A percentile compares a stretch with the other conserved stretches of the same genome.
phyloP scores from a whole-genome alignment of 768 basidiomycete genomes.

The Lyophyllum decastes region DNA sequence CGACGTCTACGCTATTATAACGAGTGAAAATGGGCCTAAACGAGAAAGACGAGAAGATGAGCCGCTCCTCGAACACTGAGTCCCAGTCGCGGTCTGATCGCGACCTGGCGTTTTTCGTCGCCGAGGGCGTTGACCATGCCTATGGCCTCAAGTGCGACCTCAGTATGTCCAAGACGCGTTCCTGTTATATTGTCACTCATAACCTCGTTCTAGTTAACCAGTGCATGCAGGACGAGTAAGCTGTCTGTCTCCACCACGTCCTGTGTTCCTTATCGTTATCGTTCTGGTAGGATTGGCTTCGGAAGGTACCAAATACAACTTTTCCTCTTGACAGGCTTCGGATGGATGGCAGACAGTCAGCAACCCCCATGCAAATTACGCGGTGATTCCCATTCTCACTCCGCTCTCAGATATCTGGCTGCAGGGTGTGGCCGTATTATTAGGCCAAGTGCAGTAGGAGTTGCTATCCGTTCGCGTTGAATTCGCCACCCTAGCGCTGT shows the following conservation, averaged over 20 bases:
- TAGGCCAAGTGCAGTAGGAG: conserved; percentile 44
- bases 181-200: neutral
- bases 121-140: conserved; percentile 16
- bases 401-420: conserved; percentile 40
- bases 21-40: neutral
- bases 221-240: conserved; percentile 47
- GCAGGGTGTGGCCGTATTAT: conserved; percentile 47
- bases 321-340: conserved; percentile 46
- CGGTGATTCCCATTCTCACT: neutral
- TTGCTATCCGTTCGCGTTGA: conserved; percentile 43
- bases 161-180: conserved; percentile 9
- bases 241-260: neutral
- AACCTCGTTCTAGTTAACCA: conserved; percentile 36
- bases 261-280: neutral
- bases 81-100: conserved; percentile 2
- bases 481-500: conserved; percentile 48
- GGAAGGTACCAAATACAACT: conserved; percentile 51
- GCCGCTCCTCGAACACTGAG: neutral
- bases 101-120: neutral
- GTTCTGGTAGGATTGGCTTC: conserved; percentile 41
- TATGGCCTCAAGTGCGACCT: conserved; percentile 24
- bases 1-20: neutral
- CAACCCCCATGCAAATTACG: neutral
- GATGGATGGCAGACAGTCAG: conserved; percentile 53
- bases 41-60: conserved; percentile 3